These are phyloP conservation scores for Termitomyces sp. DNA, from an alignment of 768 basidiomycete genomes.

Conservation along the genomic window DNA sequence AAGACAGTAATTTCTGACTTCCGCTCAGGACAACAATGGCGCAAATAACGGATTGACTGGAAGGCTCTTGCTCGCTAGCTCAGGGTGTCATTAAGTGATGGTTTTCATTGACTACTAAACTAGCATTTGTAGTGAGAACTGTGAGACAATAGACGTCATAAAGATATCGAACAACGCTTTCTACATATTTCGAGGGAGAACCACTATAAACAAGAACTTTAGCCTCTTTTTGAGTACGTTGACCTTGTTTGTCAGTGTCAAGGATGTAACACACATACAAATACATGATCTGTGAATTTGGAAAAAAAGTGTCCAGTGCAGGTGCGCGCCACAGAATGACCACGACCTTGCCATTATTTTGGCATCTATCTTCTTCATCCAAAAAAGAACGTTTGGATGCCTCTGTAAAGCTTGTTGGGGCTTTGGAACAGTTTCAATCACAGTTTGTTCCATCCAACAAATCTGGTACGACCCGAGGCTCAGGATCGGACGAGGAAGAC, in stretches of 20 bases:
- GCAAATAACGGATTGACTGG: too few relatives aligned
- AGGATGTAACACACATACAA: slow-evolving; percentile 3
- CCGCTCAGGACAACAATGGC: too few relatives aligned
- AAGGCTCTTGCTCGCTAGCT: too few relatives aligned
- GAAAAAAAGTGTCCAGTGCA: slow-evolving; percentile 11
- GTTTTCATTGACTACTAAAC: too few relatives aligned
- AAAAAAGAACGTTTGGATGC: slow-evolving; percentile 80
- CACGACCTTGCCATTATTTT: slow-evolving; percentile 90
- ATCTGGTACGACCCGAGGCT: slow-evolving; percentile 23
- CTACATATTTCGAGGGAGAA: too few relatives aligned
- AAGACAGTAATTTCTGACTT: too few relatives aligned
- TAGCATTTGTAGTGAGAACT: too few relatives aligned
- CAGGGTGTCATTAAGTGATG: too few relatives aligned
- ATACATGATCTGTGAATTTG: slow-evolving; percentile 8
- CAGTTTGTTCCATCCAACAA: slow-evolving; percentile 44
- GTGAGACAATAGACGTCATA: too few relatives aligned
- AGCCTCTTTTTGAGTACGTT: neutral
- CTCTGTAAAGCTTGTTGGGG: slow-evolving; percentile 74
- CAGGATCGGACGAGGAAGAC: slow-evolving; percentile 38
- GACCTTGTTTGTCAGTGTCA: slow-evolving; percentile 1
- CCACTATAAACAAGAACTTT: too few relatives aligned
- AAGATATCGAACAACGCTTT: too few relatives aligned
- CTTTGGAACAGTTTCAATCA: slow-evolving; percentile 83
- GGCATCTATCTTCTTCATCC: slow-evolving; percentile 80
- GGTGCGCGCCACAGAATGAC: slow-evolving; percentile 41